phyloP scores from a whole-genome alignment of 768 basidiomycete genomes.

The Pilatotrama ljubarskyi region DNA sequence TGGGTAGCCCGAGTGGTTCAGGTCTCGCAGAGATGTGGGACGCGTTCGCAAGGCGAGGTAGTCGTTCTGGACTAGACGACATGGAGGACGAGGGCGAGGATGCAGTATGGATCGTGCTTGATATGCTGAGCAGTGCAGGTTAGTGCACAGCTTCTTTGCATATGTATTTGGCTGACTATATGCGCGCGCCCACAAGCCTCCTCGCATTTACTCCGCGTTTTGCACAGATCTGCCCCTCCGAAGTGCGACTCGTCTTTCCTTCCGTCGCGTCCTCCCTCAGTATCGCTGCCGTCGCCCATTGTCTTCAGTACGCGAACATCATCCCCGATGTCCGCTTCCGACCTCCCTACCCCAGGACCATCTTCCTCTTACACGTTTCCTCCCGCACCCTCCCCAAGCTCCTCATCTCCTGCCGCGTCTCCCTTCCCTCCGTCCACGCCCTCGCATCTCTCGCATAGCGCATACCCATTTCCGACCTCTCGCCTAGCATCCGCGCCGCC shows the following conservation, averaged over 20 bases:
- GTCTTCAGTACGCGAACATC: conserved; percentile 23
- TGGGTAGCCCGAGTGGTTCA: conserved; percentile 11
- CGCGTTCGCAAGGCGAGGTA: conserved; percentile 11
- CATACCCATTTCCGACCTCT: conserved; percentile 1
- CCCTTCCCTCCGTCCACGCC: not conserved
- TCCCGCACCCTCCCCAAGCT: not conserved
- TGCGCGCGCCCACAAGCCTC: conserved; percentile 11
- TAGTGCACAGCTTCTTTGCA: not conserved
- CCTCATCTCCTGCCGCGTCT: not conserved
- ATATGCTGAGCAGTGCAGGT: conserved; percentile 28
- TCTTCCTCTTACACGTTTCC: conserved; percentile 9
- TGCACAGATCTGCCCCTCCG: conserved; percentile 26
- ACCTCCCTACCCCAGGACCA: conserved; percentile 3
- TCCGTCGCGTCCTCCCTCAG: conserved; percentile 13
- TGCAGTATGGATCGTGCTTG: conserved; percentile 26
- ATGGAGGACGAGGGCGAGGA: conserved; percentile 9
- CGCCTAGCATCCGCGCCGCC: conserved; percentile 14
- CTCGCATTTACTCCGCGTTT: conserved; percentile 24
- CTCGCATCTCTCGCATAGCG: not conserved
- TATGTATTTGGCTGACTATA: not conserved
- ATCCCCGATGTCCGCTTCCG: conserved; percentile 3
- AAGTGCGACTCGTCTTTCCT: conserved; percentile 24
- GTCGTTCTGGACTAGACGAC: conserved; percentile 12
- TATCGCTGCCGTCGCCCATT: conserved; percentile 20
- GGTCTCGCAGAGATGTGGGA: conserved; percentile 17